Percentiles rank a stretch among this genome's conserved stretches.
phyloP scores from a whole-genome alignment of 257 asterid species.

The Fraxinus cuspidata region DNA sequence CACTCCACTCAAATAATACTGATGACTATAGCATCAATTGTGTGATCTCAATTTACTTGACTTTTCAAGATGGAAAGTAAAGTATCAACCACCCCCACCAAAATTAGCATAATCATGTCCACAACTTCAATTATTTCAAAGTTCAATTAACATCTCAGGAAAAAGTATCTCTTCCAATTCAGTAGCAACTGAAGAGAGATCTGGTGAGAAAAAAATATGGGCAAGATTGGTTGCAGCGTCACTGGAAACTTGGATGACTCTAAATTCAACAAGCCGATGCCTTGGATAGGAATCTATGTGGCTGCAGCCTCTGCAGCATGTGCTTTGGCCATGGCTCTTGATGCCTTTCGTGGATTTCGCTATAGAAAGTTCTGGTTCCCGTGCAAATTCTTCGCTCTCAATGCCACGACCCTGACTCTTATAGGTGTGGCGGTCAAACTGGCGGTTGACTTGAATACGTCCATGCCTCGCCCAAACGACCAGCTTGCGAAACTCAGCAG shows the following conservation, averaged over 20 bases:
- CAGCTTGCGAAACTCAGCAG: slow-evolving; percentile 79
- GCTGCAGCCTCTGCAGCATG: slow-evolving; percentile 70
- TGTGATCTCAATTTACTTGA: neutral
- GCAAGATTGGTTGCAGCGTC: slow-evolving; percentile 46
- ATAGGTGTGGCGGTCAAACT: slow-evolving; percentile 67
- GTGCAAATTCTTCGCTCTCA: slow-evolving; percentile 70
- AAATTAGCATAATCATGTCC: neutral
- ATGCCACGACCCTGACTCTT: slow-evolving; percentile 74
- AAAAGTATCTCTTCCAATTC: neutral
- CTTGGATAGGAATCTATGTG: slow-evolving; percentile 68
- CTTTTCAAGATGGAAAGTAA: neutral
- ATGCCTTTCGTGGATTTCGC: slow-evolving; percentile 51
- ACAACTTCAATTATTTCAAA: neutral
- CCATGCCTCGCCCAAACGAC: slow-evolving; percentile 74
- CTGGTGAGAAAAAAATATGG: slow-evolving; percentile 38
- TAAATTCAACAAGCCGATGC: slow-evolving; percentile 59
- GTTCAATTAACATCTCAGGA: neutral
- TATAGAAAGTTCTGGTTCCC: slow-evolving; percentile 65
- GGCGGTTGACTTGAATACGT: slow-evolving; percentile 72
- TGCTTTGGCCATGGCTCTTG: slow-evolving; percentile 52
- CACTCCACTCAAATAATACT: neutral
- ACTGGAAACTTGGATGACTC: slow-evolving; percentile 54
- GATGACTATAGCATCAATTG: neutral
- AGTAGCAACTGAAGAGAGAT: neutral
- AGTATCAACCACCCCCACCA: neutral